Conservation (phyloP, 2,329 filamentous ascomycete species). For the Alternaria postmessia region DNA sequence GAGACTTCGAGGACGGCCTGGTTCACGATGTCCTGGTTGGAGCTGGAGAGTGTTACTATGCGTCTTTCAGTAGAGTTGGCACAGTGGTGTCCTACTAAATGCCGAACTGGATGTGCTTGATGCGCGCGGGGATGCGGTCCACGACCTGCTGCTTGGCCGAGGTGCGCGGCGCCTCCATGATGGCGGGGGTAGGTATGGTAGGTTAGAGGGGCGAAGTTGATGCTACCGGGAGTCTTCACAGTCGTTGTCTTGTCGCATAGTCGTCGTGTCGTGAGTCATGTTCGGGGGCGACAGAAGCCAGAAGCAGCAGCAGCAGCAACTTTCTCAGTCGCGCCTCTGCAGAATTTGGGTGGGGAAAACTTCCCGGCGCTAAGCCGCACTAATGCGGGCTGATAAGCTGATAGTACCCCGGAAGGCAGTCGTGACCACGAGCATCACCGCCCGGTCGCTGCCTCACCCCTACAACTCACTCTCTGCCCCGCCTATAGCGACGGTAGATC, state of each 20-base stretch:
- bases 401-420: slow-evolving; percentile 26
- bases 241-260: slow-evolving; percentile 22
- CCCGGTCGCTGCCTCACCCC: slow-evolving; percentile 2
- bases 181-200: slow-evolving; percentile 13
- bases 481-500: slow-evolving; percentile 3
- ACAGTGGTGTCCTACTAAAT: slow-evolving; percentile 68
- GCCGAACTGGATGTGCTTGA: slow-evolving; percentile 92
- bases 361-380: slow-evolving; percentile 8
- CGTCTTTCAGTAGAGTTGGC: neutral
- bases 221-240: slow-evolving; percentile 13
- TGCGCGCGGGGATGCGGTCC: slow-evolving; percentile 87
- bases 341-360: slow-evolving; percentile 34
- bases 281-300: slow-evolving; percentile 10
- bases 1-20: slow-evolving; percentile 94
- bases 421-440: slow-evolving; percentile 19
- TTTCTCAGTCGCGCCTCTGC: slow-evolving; percentile 28
- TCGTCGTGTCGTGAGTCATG: slow-evolving; percentile 37
- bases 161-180: slow-evolving; percentile 34
- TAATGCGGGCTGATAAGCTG: slow-evolving; percentile 31
- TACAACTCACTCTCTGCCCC: slow-evolving; percentile 14
- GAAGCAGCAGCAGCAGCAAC: neutral
- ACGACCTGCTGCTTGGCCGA: slow-evolving; percentile 84
- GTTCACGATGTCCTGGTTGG: slow-evolving; percentile 92
- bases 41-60: slow-evolving; percentile 60
- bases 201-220: neutral